Conservation (phyloP, 2,329 filamentous ascomycete species). For the Alternaria triticina region DNA sequence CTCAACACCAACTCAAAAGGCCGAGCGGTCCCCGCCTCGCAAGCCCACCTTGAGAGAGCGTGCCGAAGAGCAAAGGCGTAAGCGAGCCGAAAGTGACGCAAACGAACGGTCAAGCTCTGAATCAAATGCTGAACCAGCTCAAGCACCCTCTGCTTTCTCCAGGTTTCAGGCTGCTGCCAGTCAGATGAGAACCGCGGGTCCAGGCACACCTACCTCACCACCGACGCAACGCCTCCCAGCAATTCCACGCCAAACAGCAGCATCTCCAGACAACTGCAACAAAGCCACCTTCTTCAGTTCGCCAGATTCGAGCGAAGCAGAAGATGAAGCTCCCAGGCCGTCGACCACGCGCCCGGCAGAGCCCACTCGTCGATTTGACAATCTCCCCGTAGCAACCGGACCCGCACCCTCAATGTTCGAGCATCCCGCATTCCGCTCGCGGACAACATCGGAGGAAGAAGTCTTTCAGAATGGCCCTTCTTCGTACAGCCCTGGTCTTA, state of each 20-base stretch:
- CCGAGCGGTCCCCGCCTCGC: slow-evolving; percentile 28
- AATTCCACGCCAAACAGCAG: slow-evolving; percentile 9
- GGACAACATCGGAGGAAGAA: slow-evolving; percentile 30
- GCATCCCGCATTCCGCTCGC: slow-evolving; percentile 47
- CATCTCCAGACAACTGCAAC: slow-evolving; percentile 22
- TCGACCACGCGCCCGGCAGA: slow-evolving; percentile 24
- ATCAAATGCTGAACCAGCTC: slow-evolving; percentile 38
- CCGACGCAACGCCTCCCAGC: slow-evolving; percentile 17
- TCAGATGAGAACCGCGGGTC: slow-evolving; percentile 48
- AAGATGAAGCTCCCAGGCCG: slow-evolving; percentile 29
- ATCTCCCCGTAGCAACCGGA: slow-evolving; percentile 41
- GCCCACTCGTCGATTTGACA: slow-evolving; percentile 38
- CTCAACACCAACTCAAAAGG: slow-evolving; percentile 17
- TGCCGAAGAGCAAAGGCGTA: slow-evolving; percentile 44
- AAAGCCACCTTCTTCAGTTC: slow-evolving; percentile 41
- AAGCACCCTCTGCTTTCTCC: slow-evolving; percentile 49
- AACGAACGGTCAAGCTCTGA: slow-evolving; percentile 35
- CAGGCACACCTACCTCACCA: slow-evolving; percentile 19
- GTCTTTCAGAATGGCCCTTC: slow-evolving; percentile 13
- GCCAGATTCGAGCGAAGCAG: slow-evolving; percentile 41
- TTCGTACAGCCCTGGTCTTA: slow-evolving; percentile 12
- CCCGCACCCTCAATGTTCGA: slow-evolving; percentile 45
- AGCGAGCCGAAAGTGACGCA: slow-evolving; percentile 32
- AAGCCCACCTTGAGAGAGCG: slow-evolving; percentile 43
- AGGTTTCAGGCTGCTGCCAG: slow-evolving; percentile 55